These are phyloP conservation scores for Phytophthora constricta DNA, from an alignment of 352 stramenopile species.

Conservation along the genomic window DNA sequence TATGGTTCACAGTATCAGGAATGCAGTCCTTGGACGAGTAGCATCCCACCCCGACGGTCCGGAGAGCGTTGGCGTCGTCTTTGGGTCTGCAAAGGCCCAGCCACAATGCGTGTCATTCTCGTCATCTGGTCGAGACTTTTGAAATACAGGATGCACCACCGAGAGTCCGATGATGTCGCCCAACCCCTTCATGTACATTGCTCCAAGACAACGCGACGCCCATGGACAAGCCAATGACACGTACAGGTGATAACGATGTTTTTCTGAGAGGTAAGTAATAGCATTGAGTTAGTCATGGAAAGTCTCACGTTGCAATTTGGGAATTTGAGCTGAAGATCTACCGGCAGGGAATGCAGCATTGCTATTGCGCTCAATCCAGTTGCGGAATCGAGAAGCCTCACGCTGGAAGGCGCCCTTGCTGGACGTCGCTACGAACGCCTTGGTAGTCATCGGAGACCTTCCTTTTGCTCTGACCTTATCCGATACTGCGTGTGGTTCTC, in stretches of 20 bases:
- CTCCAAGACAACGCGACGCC: conserved; percentile 59
- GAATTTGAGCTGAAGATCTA: conserved; percentile 11
- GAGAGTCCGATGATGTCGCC: conserved; percentile 89
- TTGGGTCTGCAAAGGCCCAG: conserved; percentile 84
- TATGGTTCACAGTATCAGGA: conserved; percentile 69
- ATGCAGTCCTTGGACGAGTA: conserved; percentile 47
- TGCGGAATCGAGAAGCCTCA: conserved; percentile 38
- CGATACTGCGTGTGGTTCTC: too few species aligned
- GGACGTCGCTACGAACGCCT: conserved; percentile 29
- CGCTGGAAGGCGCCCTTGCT: conserved; percentile 41
- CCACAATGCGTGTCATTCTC: conserved; percentile 77
- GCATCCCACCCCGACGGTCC: conserved; percentile 36
- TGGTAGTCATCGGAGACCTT: conserved; percentile 26
- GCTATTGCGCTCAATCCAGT: conserved; percentile 39
- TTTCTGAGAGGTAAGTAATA: conserved; percentile 24
- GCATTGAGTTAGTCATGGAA: conserved; percentile 10
- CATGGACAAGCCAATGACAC: conserved; percentile 92
- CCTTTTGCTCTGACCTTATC: too few species aligned
- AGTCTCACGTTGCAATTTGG: conserved; percentile 18
- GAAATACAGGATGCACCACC: conserved; percentile 77
- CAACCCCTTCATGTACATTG: conserved; percentile 90
- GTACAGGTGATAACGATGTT: conserved; percentile 89
- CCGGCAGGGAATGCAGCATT: conserved; percentile 31
- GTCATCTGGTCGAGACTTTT: conserved; percentile 67
- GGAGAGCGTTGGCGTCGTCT: conserved; percentile 39